Conservation (phyloP, 768 basidiomycete species). For the Lactarius trivialis region DNA sequence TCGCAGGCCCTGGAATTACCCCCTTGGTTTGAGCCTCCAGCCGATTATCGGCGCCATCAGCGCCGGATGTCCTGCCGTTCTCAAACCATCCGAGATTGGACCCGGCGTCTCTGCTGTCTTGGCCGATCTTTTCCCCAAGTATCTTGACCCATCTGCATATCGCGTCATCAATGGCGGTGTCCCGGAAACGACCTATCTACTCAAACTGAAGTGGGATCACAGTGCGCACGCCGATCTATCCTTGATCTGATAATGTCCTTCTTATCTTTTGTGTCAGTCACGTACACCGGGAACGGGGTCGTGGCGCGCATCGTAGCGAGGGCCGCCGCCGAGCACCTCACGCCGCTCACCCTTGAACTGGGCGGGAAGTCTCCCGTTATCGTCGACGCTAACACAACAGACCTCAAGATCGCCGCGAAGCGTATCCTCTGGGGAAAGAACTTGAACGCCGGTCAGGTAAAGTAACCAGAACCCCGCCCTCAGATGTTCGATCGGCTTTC, state of each 20-base stretch:
- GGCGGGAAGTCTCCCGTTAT: constrained; percentile 41
- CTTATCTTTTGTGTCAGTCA: constrained; percentile 32
- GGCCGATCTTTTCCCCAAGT: constrained; percentile 64
- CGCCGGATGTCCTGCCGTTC: constrained; percentile 61
- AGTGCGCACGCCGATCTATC: constrained; percentile 34
- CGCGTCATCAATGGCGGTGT: constrained; percentile 55
- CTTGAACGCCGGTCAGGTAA: constrained; percentile 58
- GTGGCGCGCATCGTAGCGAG: constrained; percentile 37
- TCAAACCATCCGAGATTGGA: constrained; percentile 74
- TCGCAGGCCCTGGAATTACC: constrained; percentile 17
- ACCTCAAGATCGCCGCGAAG: constrained; percentile 50
- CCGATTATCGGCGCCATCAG: constrained; percentile 55
- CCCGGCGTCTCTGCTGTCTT: constrained; percentile 51
- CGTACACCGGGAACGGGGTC: constrained; percentile 31
- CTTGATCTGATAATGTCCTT: background rate
- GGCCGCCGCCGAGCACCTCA: constrained; percentile 40
- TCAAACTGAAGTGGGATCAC: constrained; percentile 37
- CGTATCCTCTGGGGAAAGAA: constrained; percentile 63
- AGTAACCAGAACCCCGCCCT: background rate
- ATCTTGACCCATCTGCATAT: constrained; percentile 62
- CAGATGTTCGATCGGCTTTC: background rate
- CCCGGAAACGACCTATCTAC: constrained; percentile 33
- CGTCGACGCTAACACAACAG: constrained; percentile 37
- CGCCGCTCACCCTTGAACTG: constrained; percentile 39
- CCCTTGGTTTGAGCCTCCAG: constrained; percentile 13